Evolutionary conservation across 805 yeast species (phyloP).

Genomic region (Metschnikowia similis): DNA sequence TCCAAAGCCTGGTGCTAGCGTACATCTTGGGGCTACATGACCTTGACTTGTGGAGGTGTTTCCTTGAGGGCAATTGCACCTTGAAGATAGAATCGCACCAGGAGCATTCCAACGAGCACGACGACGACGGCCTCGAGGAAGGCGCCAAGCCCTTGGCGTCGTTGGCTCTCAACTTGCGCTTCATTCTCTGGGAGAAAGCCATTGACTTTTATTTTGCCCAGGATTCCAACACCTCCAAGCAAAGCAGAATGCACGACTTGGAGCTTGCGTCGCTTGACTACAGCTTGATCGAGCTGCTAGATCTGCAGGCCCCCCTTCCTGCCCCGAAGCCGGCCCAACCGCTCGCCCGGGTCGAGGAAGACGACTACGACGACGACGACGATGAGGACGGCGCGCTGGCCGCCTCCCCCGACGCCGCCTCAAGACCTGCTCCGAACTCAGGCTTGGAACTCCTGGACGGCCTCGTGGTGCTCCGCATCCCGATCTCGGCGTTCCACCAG

Average conservation of each 20-base stretch:
- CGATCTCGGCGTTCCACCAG: slow-evolving; percentile 23
- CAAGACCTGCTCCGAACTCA: slow-evolving; percentile 14
- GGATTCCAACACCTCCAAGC: slow-evolving; percentile 8
- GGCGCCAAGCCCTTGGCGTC: slow-evolving; percentile 29
- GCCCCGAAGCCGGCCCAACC: not conserved
- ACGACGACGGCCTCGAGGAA: slow-evolving; percentile 40
- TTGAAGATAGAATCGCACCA: slow-evolving; percentile 19
- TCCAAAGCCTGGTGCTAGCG: slow-evolving; percentile 50
- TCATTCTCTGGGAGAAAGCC: slow-evolving; percentile 70
- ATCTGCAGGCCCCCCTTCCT: not conserved
- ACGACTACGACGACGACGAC: slow-evolving; percentile 20
- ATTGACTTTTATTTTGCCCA: slow-evolving; percentile 42
- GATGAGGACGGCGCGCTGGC: slow-evolving; percentile 12
- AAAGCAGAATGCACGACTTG: slow-evolving; percentile 10
- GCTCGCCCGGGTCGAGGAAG: slow-evolving; percentile 7
- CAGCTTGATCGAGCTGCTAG: slow-evolving; percentile 28
- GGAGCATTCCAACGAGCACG: slow-evolving; percentile 5
- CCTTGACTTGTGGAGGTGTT: slow-evolving; percentile 41
- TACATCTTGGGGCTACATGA: slow-evolving; percentile 37
- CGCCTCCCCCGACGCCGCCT: too few relatives aligned
- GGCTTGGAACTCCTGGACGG: slow-evolving; percentile 22
- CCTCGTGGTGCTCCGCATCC: slow-evolving; percentile 31
- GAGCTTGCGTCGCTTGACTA: slow-evolving; percentile 35
- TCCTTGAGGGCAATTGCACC: slow-evolving; percentile 39
- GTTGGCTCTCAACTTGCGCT: slow-evolving; percentile 60